Conservation (phyloP, 441 rosid genomes). For the Corymbia citriodora region DNA sequence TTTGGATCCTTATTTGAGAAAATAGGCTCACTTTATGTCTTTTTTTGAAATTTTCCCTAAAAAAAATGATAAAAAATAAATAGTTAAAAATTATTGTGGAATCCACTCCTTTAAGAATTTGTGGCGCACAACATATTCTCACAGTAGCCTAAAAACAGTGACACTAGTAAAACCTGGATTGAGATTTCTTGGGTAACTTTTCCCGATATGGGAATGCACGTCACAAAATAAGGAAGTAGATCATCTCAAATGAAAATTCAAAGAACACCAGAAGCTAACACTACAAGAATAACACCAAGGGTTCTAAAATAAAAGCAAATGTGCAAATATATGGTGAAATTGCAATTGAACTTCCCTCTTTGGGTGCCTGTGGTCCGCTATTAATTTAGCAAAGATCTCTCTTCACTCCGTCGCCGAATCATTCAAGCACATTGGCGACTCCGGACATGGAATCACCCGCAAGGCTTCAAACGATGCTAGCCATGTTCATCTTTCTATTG, state of each 20-base stretch:
- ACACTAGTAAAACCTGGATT: rapidly evolving
- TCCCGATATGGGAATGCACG: no score
- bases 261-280: neutral
- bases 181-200: no score
- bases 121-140: no score
- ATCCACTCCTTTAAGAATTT: neutral
- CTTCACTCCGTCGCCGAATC: neutral
- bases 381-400: neutral
- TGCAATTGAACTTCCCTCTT: neutral
- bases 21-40: no score
- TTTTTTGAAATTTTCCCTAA: no score
- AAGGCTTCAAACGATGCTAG: neutral
- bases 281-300: neutral
- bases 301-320: neutral
- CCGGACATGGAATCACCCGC: neutral
- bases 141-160: no score
- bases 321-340: neutral
- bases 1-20: no score
- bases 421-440: neutral
- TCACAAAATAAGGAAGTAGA: neutral
- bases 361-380: neutral
- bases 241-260: no score
- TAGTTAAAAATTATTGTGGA: no score
- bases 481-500: neutral
- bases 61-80: no score